Percentiles rank a stretch among this genome's conserved stretches.
These are phyloP conservation scores for Xylariaceae sp. DNA, from an alignment of 2,329 filamentous ascomycete species.

Conservation along the genomic window DNA sequence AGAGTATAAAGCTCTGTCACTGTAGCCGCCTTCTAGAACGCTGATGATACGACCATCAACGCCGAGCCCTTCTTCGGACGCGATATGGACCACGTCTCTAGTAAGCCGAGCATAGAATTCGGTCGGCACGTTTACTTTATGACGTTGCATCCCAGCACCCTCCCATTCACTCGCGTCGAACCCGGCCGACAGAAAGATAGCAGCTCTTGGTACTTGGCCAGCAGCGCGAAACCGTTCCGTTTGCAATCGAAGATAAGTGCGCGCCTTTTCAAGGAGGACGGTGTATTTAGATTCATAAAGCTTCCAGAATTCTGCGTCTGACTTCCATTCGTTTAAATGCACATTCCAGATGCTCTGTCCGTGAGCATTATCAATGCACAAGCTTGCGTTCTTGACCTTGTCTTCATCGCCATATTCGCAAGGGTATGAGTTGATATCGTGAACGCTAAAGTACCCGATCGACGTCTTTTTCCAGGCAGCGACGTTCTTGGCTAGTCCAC, in stretches of 20 bases:
- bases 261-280: slow-evolving; percentile 72
- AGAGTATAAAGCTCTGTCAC: slow-evolving; percentile 80
- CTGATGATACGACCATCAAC: slow-evolving; percentile 85
- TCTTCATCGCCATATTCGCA: slow-evolving; percentile 91
- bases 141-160: slow-evolving; percentile 85
- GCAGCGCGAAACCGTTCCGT: slow-evolving; percentile 57
- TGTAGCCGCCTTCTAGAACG: slow-evolving; percentile 93
- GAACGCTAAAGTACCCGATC: slow-evolving; percentile 93
- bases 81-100: slow-evolving; percentile 73
- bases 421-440: slow-evolving; percentile 98
- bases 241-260: slow-evolving; percentile 68
- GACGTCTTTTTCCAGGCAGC: slow-evolving; percentile 73
- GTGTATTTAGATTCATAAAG: slow-evolving; percentile 77
- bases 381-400: slow-evolving; percentile 87
- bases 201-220: slow-evolving; percentile 65
- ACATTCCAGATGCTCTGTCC: slow-evolving; percentile 95
- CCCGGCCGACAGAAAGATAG: slow-evolving; percentile 90
- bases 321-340: slow-evolving; percentile 83
- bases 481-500: slow-evolving; percentile 65
- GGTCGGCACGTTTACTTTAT: slow-evolving; percentile 92
- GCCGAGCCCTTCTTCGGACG: slow-evolving; percentile 69
- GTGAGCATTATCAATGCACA: slow-evolving; percentile 92
- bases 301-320: slow-evolving; percentile 77
- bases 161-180: slow-evolving; percentile 98
- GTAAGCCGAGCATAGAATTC: slow-evolving; percentile 94